These are phyloP conservation scores for Adansonia grandidieri DNA, from an alignment of 441 rosid genomes.

Conservation along the genomic window DNA sequence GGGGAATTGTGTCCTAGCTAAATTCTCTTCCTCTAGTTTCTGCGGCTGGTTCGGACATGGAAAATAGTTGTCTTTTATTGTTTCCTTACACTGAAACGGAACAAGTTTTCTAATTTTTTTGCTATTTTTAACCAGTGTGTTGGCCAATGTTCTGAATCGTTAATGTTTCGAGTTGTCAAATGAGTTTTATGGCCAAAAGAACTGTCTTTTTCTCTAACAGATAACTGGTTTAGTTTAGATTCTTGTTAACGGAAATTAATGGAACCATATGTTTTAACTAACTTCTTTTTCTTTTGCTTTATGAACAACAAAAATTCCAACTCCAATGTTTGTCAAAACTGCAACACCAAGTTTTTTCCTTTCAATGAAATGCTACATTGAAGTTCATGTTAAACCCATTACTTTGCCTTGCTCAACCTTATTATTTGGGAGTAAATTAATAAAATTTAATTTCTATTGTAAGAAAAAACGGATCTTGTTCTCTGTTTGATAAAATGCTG, in stretches of 20 bases:
- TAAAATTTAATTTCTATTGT: background rate
- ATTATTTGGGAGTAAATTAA: background rate
- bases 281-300: too few relatives aligned
- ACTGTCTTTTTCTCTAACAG: background rate
- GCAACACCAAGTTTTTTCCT: background rate
- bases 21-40: slow-evolving; percentile 66
- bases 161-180: background rate
- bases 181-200: background rate
- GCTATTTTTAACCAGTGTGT: slow-evolving; percentile 10
- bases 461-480: too few relatives aligned
- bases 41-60: slow-evolving; percentile 46
- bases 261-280: background rate
- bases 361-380: too few relatives aligned
- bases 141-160: background rate
- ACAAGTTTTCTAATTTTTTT: background rate
- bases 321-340: background rate
- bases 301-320: too few relatives aligned
- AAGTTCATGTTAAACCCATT: too few relatives aligned
- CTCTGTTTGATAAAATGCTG: too few relatives aligned
- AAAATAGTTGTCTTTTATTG: background rate
- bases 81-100: too few relatives aligned
- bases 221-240: background rate
- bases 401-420: background rate
- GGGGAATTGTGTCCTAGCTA: slow-evolving; percentile 40
- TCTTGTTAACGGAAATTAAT: background rate